Evolutionary conservation across 2,329 filamentous ascomycete species (phyloP).

Genomic region (Trichoderma guizhouense): DNA sequence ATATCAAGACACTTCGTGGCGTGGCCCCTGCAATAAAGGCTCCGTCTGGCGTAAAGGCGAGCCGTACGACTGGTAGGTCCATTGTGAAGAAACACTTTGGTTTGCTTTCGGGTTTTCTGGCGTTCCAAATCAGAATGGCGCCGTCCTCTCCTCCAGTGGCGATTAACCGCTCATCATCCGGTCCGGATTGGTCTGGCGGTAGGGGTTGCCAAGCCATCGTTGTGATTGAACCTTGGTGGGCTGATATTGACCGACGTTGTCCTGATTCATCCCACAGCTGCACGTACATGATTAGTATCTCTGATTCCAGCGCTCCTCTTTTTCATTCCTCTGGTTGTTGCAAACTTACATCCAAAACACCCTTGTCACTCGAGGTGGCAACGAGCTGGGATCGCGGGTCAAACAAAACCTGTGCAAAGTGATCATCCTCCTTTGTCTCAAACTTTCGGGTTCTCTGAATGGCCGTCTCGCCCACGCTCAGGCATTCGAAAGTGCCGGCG

Average conservation of each 20-base stretch:
- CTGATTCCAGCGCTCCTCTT: background rate
- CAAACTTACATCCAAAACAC: slow-evolving; percentile 56
- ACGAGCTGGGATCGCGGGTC: slow-evolving; percentile 52
- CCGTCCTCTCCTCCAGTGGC: slow-evolving; percentile 62
- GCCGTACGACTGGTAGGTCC: slow-evolving; percentile 53
- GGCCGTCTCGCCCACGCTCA: slow-evolving; percentile 45
- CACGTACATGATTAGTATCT: background rate
- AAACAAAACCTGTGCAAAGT: slow-evolving; percentile 54
- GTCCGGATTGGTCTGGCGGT: slow-evolving; percentile 31
- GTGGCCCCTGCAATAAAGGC: slow-evolving; percentile 62
- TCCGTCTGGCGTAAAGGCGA: slow-evolving; percentile 62
- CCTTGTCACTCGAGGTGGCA: slow-evolving; percentile 59
- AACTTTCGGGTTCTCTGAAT: slow-evolving; percentile 49
- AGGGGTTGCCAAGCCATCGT: slow-evolving; percentile 60
- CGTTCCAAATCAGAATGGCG: slow-evolving; percentile 62
- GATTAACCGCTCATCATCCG: slow-evolving; percentile 53
- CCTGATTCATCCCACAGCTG: slow-evolving; percentile 56
- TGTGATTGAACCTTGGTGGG: slow-evolving; percentile 57
- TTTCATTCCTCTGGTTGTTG: background rate
- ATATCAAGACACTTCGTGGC: slow-evolving; percentile 56
- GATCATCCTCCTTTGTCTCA: slow-evolving; percentile 51
- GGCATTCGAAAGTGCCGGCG: slow-evolving; percentile 49
- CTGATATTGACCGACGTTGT: slow-evolving; percentile 53
- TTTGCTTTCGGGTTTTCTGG: slow-evolving; percentile 51
- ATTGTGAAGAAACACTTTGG: slow-evolving; percentile 60